These are phyloP conservation scores for Lepidium sativum DNA, from an alignment of 345 rosid species.

Conservation along the genomic window DNA sequence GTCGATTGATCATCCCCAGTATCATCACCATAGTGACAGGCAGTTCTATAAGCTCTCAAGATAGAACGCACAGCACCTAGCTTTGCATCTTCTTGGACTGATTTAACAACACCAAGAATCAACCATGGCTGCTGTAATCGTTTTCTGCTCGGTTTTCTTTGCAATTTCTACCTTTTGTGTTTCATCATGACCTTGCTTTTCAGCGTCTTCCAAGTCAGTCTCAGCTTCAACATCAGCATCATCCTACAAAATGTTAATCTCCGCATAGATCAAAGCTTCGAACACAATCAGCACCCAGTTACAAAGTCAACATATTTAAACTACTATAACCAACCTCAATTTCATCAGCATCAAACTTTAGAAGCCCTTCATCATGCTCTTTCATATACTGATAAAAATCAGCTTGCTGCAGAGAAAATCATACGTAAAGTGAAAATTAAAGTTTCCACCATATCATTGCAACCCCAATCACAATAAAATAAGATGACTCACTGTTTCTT, in stretches of 20 bases:
- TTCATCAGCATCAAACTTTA: conserved; percentile 66
- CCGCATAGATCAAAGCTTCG: background rate
- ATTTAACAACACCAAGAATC: conserved; percentile 68
- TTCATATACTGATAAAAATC: conserved; percentile 73
- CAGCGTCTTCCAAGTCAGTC: conserved; percentile 42
- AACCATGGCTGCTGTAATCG: conserved; percentile 63
- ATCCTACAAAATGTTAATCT: conserved; percentile 26
- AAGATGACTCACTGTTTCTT: conserved; percentile 42
- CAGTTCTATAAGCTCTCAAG: conserved; percentile 82
- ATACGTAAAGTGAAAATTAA: background rate
- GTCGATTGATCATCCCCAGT: conserved; percentile 46
- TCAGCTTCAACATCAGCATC: conserved; percentile 35
- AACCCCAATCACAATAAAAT: background rate
- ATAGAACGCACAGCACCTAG: conserved; percentile 66
- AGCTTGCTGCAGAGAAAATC: conserved; percentile 54
- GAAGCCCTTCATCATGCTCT: conserved; percentile 68
- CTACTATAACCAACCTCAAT: conserved; percentile 45
- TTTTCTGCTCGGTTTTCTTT: conserved; percentile 37
- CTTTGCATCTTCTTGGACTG: conserved; percentile 47
- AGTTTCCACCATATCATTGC: background rate
- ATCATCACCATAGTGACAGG: conserved; percentile 97
- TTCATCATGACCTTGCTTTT: conserved; percentile 33
- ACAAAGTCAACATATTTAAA: background rate
- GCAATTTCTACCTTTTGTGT: conserved; percentile 12
- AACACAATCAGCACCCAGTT: background rate